Evolutionary conservation across 139 green algal genomes (phyloP).

Genomic region (Chlamydomonas schloesseri): DNA sequence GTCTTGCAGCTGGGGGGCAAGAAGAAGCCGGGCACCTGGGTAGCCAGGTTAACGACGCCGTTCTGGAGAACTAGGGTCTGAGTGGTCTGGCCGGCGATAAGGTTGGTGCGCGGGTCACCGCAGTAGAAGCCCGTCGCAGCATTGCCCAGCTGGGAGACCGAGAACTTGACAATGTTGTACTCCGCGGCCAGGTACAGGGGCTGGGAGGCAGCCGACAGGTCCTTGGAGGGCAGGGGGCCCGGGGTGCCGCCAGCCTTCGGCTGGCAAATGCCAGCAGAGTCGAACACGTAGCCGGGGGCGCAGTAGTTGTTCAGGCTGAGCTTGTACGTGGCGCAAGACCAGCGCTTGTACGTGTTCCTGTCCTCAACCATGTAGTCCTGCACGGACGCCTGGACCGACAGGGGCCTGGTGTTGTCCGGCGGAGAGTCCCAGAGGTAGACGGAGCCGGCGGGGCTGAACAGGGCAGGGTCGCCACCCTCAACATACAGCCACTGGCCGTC

Average conservation of each 20-base stretch:
- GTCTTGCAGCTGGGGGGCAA: neutral
- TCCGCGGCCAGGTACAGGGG: neutral
- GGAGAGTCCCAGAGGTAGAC: slow-evolving; percentile 28
- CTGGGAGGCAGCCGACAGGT: neutral
- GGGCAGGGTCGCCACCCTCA: neutral
- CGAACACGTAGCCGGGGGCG: neutral
- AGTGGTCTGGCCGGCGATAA: neutral
- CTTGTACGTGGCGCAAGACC: slow-evolving; percentile 33
- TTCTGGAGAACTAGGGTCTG: neutral
- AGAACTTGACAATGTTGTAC: slow-evolving; percentile 18
- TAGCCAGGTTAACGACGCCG: neutral
- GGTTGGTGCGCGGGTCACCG: slow-evolving; percentile 1
- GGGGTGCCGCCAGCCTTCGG: too few species aligned
- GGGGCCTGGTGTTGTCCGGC: neutral
- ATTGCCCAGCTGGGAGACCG: neutral
- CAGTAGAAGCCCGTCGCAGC: slow-evolving; percentile 31
- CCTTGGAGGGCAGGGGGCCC: neutral
- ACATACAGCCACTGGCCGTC: slow-evolving; percentile 37
- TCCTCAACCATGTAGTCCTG: neutral
- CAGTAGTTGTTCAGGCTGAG: neutral
- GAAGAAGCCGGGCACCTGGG: neutral
- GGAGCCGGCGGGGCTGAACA: neutral
- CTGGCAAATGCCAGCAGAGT: neutral
- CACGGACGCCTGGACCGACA: neutral
- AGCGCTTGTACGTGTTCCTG: slow-evolving; percentile 21